Base-by-base conservation (phyloP, 148 eudicot species). In the Polygonum aviculare region DNA sequence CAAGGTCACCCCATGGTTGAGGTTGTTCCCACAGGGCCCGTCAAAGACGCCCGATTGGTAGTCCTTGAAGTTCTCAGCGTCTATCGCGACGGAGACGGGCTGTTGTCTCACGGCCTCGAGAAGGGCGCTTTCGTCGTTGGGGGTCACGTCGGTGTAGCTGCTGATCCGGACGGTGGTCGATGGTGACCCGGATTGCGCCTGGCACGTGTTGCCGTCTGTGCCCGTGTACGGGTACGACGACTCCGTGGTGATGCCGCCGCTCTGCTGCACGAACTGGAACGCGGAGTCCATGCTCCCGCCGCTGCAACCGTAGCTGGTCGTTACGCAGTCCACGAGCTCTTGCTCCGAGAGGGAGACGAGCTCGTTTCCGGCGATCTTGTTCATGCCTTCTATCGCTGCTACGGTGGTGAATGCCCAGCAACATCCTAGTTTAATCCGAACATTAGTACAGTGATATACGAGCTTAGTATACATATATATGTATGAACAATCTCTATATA, bases 361-460 rank as follows among this genome's bases (percentile, higher is more conserved):
- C 2, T 79, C 59, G 8, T 87, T 87, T 6, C 80, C 82, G 50
- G 50, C 73, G 44, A 88, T 67, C 35, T 83, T 62, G 76, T 71
- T 52, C 4, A 88, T 57, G 19, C 82, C 78, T 74, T 87, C 88
- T 18, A 80, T 59, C 9, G 90, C 82, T 75, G 84, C 86, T 48
- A 88, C 90, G 1, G 87, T 78, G 39, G 90, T 76, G 54, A 86
- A 86, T 7, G 90, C 90, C 90, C 90, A 88, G 45, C 87, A 84
- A 70, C 86, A 78, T 33, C 90, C 90, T 84, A 81, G 31, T 26
- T 26, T 26, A 26, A 26, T 26, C 31, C 31, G 31, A 26, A 26
- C 31, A 26, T 26, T 26, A 26, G 31, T 26, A 26, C 31, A 26
- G 31, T 26, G 31, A 26, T 26, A 26, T 26, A 26, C 31, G 31